phyloP scores from a whole-genome alignment of 225 moss, liverwort and hornwort species.

The Physcomitrium patens region DNA sequence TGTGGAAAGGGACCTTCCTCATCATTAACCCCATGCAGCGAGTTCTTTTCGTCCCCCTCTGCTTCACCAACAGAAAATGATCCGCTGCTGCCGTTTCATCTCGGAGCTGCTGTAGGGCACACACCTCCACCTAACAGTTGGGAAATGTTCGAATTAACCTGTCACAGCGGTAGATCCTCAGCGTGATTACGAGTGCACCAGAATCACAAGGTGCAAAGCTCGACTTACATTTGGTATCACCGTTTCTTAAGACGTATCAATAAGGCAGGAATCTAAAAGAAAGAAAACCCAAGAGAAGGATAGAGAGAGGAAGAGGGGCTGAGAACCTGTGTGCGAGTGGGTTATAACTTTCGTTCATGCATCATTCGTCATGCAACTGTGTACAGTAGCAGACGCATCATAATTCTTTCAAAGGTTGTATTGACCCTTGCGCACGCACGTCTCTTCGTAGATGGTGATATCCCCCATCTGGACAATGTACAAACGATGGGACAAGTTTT shows the following conservation, averaged over 20 bases:
- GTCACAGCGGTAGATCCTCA: too few species aligned
- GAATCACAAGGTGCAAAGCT: slow-evolving; percentile 8
- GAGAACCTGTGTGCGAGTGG: neutral
- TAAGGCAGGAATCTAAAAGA: neutral
- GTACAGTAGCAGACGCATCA: too few species aligned
- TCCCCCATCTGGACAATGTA: neutral
- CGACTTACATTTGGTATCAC: too few species aligned
- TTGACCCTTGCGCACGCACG: neutral
- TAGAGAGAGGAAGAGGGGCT: neutral
- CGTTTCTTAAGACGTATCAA: too few species aligned
- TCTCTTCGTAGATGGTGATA: neutral
- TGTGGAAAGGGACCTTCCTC: neutral
- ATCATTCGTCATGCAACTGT: neutral
- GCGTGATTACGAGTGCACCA: neutral
- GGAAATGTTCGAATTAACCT: too few species aligned
- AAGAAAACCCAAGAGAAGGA: neutral
- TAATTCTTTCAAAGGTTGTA: neutral
- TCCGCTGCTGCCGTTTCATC: too few species aligned
- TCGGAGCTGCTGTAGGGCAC: too few species aligned
- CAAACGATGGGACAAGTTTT: too few species aligned
- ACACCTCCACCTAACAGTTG: too few species aligned
- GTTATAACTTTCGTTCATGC: neutral
- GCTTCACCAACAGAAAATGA: too few species aligned
- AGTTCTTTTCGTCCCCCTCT: too few species aligned
- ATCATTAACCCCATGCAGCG: too few species aligned